These are phyloP conservation scores for Daucus carota DNA, from an alignment of 129 eudicot genomes.

Conservation along the genomic window DNA sequence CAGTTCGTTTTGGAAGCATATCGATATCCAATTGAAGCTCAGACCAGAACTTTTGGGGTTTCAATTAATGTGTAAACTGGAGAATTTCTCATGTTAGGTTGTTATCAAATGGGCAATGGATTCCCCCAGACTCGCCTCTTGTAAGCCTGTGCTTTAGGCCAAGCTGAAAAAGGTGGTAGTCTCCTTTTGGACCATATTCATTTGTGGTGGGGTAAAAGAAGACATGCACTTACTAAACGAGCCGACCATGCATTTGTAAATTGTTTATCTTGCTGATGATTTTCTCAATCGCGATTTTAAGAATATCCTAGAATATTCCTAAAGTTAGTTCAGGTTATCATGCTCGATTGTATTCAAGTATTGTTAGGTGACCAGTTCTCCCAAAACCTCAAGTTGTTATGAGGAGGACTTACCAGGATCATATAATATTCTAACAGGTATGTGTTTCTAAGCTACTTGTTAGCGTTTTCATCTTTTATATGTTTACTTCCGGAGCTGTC, in stretches of 20 bases:
- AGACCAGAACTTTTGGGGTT: neutral
- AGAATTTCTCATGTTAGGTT: neutral
- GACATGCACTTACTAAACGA: neutral
- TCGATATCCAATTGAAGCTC: neutral
- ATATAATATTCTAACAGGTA: too few species aligned
- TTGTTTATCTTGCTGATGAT: neutral
- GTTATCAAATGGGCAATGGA: neutral
- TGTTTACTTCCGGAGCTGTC: neutral
- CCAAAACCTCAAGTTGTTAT: too few species aligned
- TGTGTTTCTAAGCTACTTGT: neutral
- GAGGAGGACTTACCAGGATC: too few species aligned
- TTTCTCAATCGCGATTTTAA: neutral
- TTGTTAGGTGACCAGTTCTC: too few species aligned
- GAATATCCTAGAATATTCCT: neutral
- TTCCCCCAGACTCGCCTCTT: constrained; percentile 7
- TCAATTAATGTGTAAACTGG: neutral
- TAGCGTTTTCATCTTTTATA: neutral
- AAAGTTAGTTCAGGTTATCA: neutral
- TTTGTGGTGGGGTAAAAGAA: constrained; percentile 8
- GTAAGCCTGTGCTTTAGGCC: constrained; percentile 4
- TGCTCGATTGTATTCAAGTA: neutral
- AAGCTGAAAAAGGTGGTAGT: neutral
- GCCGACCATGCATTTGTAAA: neutral
- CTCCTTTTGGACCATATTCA: constrained; percentile 6
- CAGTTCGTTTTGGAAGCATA: neutral